Evolutionary conservation across 768 basidiomycete species (phyloP), one percentile per base, ranked within the genome.

Genomic region (Mycena chlorophos): DNA sequence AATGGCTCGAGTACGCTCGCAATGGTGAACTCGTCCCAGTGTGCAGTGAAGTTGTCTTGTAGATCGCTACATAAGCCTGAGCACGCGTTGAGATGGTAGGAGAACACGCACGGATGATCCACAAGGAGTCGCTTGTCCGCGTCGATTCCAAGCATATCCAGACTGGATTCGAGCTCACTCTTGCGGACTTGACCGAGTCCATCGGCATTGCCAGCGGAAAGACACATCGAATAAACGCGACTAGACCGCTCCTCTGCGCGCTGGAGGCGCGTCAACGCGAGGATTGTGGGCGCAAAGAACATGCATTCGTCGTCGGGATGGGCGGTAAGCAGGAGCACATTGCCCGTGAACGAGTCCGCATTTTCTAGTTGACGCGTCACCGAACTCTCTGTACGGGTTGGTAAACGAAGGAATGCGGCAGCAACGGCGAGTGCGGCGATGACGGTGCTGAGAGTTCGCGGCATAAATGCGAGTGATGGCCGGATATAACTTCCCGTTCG

Each of bases 261-360:
- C 63, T 51, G 49, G 53, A 57, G 19, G 56, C 57, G 49, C 48
- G 66, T 48, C 28, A 94, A 75, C 2, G 80, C 77, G 28, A 87
- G 72, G 14, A 96, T 69, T 0, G 91, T 94, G 0, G 94, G 94
- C 3, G 86, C 85, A 68, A 98, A 98, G 78, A 98, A 98, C 79
- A 95, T 82, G 68, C 85, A 86, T 73, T 97, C 94, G 68, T 98
- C 94, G 67, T 97, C 94, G 2, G 94, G 94, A 67, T 98, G 94
- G 25, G 94, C 93, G 0, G 94, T 96, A 42, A 98, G 69, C 3
- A 97, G 69, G 31, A 94, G 75, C 29, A 90, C 67, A 31, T 67
- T 66, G 27, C 68, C 68, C 46, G 62, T 29, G 29, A 57, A 47
- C 43, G 47, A 54, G 12, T 49, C 13, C 39, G 51, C 51, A n/a